Evolutionary conservation across 768 basidiomycete genomes (phyloP), one percentile per base, ranked within the genome.

Genomic region (Mycena capillaripes): DNA sequence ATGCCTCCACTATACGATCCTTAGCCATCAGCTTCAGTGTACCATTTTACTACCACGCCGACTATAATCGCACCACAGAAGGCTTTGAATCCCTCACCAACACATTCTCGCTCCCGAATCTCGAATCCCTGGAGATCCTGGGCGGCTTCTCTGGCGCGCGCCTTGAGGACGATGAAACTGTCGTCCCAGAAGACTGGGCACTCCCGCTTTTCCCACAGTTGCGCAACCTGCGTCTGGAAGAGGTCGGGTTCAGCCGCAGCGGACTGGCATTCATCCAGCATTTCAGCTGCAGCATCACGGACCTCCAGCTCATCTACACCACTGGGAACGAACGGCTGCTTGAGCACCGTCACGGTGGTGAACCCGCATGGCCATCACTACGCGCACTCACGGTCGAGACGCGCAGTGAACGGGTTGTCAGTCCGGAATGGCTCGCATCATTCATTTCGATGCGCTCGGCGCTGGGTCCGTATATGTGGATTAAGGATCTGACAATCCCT

Each of bases 61-160:
- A 30, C 57, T 25, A 36, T 32, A 2, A 9, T 11, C 14, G 6
- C 1, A 19, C 9, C 32, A 23, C 23, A 6, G 48, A 11, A 19
- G 58, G 60, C 14, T 52, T 65, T 30, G 48, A 59, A 7, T 23
- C 16, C 27, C 14, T 71, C 34, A 59, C 48, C 3, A 25, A 59
- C 14, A 8, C 7, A 5, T 65, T 71, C 38, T 8, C 14, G 29
- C 21, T 71, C 27, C 63, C 70, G 5, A 71, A 60, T 44, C 62
- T 71, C n/a, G 46, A 58, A n/a, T 34, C 29, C 25, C 61, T 70
- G 48, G 62, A 70, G 27, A 58, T 70, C 12, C 7, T 50, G 2
- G 70, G 63, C 21, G 58, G 57, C 1, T 58, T 59, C 30, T 29
- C 29, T 23, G 56, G 36, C 2, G 4, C 4, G 6, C 5, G n/a